A percentile compares a stretch with the other conserved stretches of the same genome.
Conservation (phyloP, 768 basidiomycete species). For the Austroboletus festivus region DNA sequence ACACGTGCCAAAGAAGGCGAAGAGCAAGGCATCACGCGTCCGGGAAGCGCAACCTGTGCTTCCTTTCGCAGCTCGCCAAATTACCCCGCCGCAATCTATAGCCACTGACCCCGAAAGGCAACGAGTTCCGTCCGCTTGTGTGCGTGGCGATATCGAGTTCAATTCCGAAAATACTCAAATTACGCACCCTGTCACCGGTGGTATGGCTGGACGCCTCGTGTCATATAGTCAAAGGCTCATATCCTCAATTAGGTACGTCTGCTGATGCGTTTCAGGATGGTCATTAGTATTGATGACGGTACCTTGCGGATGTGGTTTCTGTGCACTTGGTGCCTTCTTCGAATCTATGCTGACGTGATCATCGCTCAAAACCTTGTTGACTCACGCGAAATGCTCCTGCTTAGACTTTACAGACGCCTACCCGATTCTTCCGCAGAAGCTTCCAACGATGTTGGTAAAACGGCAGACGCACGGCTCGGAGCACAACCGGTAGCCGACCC, state of each 20-base stretch:
- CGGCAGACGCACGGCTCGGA: constrained; percentile 3
- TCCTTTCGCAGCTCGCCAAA: constrained; percentile 9
- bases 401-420: constrained; percentile 31
- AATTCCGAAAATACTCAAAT: constrained; percentile 18
- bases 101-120: constrained; percentile 11
- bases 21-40: constrained; percentile 12
- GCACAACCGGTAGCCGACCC: constrained; percentile 4
- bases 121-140: constrained; percentile 18
- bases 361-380: constrained; percentile 20
- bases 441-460: constrained; percentile 9
- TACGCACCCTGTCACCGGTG: constrained; percentile 23
- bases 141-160: constrained; percentile 30
- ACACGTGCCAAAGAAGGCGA: constrained; percentile 21
- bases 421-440: constrained; percentile 12
- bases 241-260: constrained; percentile 44
- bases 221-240: constrained; percentile 47
- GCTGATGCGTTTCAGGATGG: constrained; percentile 19
- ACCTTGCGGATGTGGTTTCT: constrained; percentile 19
- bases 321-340: constrained; percentile 16
- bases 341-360: constrained; percentile 25
- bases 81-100: constrained; percentile 12
- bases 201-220: constrained; percentile 47
- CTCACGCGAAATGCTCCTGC: constrained; percentile 7
- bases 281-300: constrained; percentile 27
- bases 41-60: constrained; percentile 9